These are phyloP conservation scores for Amanita rimosa DNA, from an alignment of 768 basidiomycete genomes.

Conservation along the genomic window DNA sequence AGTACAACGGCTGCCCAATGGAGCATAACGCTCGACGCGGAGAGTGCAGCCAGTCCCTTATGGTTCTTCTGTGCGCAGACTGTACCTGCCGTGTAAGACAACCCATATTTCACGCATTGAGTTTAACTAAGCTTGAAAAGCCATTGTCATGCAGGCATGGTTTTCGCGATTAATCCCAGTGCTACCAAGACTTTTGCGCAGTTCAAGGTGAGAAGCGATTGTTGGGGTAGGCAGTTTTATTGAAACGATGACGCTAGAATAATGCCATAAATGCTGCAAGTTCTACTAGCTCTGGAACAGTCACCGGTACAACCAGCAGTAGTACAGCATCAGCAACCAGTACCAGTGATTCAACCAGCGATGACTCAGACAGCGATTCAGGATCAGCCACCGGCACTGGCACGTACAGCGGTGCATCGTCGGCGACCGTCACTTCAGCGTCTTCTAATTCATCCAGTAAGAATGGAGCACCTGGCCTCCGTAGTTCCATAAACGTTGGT, in stretches of 20 bases:
- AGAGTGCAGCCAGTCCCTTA: conserved; percentile 32
- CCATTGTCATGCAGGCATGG: conserved; percentile 27
- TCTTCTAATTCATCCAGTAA: background rate
- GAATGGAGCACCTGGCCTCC: background rate
- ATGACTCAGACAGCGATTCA: background rate
- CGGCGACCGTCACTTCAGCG: background rate
- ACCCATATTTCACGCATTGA: background rate
- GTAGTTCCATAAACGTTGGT: background rate
- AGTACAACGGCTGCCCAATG: conserved; percentile 23
- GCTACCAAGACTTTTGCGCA: conserved; percentile 19
- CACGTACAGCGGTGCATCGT: background rate
- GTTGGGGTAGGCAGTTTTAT: background rate
- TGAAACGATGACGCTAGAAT: background rate
- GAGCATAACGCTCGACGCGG: conserved; percentile 29
- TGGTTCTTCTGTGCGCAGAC: conserved; percentile 58
- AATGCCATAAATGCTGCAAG: background rate
- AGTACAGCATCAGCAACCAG: background rate
- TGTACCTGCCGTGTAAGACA: conserved; percentile 16
- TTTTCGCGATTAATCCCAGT: conserved; percentile 28
- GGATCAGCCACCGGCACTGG: background rate
- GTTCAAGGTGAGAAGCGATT: conserved; percentile 15
- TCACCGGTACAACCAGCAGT: background rate
- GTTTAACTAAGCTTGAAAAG: conserved; percentile 1
- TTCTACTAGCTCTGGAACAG: background rate
- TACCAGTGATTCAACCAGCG: background rate